phyloP scores from a whole-genome alignment of 2,329 filamentous ascomycete genomes.

The Zymoseptoria pseudotritici region DNA sequence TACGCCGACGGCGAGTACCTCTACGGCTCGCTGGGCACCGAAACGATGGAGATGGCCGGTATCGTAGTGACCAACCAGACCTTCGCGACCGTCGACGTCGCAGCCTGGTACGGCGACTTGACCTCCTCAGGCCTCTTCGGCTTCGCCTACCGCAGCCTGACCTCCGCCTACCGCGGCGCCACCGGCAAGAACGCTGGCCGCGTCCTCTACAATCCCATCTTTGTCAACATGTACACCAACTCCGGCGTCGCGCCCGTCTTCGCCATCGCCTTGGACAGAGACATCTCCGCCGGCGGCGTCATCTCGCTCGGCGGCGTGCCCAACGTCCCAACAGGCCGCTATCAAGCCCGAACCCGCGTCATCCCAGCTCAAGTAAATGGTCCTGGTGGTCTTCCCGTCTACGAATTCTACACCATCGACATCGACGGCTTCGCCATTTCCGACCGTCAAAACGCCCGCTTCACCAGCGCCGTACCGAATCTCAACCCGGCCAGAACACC shows the following conservation, averaged over 20 bases:
- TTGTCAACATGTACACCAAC: slow-evolving; percentile 43
- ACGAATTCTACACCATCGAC: slow-evolving; percentile 35
- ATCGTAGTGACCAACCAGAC: slow-evolving; percentile 40
- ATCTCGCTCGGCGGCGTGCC: slow-evolving; percentile 46
- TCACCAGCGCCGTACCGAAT: slow-evolving; percentile 12
- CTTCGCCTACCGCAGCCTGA: slow-evolving; percentile 44
- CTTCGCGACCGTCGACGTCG: slow-evolving; percentile 38
- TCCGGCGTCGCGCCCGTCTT: slow-evolving; percentile 40
- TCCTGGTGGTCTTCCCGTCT: slow-evolving; percentile 21
- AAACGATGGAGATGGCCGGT: slow-evolving; percentile 39
- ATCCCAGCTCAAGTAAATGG: slow-evolving; percentile 21
- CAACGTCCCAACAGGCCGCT: slow-evolving; percentile 31
- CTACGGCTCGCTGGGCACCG: slow-evolving; percentile 34
- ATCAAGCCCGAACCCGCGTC: slow-evolving; percentile 33
- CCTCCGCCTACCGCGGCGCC: slow-evolving; percentile 33
- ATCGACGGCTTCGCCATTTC: slow-evolving; percentile 28
- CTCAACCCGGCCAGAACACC: slow-evolving; percentile 13
- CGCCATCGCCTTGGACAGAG: slow-evolving; percentile 40
- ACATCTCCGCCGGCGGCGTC: slow-evolving; percentile 33
- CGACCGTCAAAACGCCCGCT: slow-evolving; percentile 14
- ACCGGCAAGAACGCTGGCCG: slow-evolving; percentile 15
- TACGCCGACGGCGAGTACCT: slow-evolving; percentile 40
- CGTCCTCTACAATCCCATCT: slow-evolving; percentile 42
- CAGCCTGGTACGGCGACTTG: slow-evolving; percentile 28
- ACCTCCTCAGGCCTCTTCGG: slow-evolving; percentile 44